Conservation (phyloP, 1,139 yeast genomes). For the Geotrichum citri-aurantii region DNA sequence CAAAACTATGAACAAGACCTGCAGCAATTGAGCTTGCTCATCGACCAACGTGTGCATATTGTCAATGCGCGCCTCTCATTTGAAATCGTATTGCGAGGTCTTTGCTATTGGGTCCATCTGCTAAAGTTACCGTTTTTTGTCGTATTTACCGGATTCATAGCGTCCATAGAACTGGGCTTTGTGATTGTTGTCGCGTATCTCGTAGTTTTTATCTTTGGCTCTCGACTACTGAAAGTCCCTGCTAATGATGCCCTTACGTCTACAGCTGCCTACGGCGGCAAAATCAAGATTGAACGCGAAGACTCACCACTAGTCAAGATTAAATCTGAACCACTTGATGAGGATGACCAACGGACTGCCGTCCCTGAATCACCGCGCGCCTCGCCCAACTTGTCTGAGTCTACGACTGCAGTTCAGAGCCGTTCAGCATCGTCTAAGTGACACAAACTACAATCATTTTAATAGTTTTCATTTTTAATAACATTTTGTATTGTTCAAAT, state of each 20-base stretch:
- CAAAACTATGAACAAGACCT: too few relatives aligned
- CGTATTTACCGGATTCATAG: background rate
- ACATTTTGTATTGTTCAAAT: too few relatives aligned
- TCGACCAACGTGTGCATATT: conserved; percentile 5
- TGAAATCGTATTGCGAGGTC: conserved; percentile 2
- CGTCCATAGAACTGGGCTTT: background rate
- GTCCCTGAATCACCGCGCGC: background rate
- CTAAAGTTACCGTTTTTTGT: conserved; percentile 1
- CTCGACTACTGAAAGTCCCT: background rate
- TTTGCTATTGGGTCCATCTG: conserved; percentile 7
- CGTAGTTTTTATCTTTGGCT: background rate
- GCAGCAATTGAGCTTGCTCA: background rate
- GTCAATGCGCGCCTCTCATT: background rate
- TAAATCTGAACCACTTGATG: background rate
- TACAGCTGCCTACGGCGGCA: too few relatives aligned
- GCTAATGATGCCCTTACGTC: background rate
- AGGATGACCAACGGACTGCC: background rate
- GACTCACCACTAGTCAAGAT: background rate
- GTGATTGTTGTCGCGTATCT: background rate
- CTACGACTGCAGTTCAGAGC: background rate
- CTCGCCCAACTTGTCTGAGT: background rate
- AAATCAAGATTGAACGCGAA: background rate
- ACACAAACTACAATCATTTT: background rate
- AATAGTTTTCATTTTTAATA: too few relatives aligned
- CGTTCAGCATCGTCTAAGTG: background rate